Base-by-base conservation (phyloP, 1,284 basidiomycete genomes). In the Cutaneotrichosporon cutaneum region DNA sequence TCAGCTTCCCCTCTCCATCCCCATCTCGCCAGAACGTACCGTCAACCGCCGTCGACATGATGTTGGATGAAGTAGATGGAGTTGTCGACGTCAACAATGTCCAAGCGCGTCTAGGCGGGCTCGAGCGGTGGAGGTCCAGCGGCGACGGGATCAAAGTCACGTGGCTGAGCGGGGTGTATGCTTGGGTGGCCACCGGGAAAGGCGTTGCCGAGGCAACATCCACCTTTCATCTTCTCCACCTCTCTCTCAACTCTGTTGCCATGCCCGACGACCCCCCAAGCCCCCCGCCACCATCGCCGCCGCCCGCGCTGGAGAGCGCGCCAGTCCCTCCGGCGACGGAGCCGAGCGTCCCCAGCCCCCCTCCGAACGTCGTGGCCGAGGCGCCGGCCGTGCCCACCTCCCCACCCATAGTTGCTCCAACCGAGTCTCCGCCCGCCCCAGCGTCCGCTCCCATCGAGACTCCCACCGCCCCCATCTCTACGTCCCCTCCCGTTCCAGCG, bases 1-100 rank as follows among this genome's bases (percentile, higher is more conserved):
- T 51, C 26, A 51, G 48, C 10, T 13, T 13, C 0, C 24, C 9
- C 47, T 16, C 33, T 45, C 30, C 33, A 22, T n/a, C n/a, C 44
- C 18, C 21, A 22, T 44, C n/a, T n/a, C n/a, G n/a, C n/a, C n/a
- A 33, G 4, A n/a, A 56, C 58, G 4, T 21, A 59, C 58, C 39
- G 21, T 44, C 54, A 4, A 44, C 42, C 30, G 42, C 27, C 33
- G 30, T 30, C 5, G 39, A 42, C 39, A 42, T 42, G 39, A 4
- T 36, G 16, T 18, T 42, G 39, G 16, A 42, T 42, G 39, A 18
- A 9, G n/a, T 18, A 27, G 48, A 30, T 14, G 24, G 26, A 4
- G 16, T 7, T 42, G 39, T 42, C 39, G 35, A 36, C 35, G 35
- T 36, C 35, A 36, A 36, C 35, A 36, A 36, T 11, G 35, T 16